A percentile compares a stretch with the other conserved stretches of the same genome.
These are phyloP conservation scores for Amaranthus cruentus DNA, from an alignment of 148 eudicot genomes.

Conservation along the genomic window DNA sequence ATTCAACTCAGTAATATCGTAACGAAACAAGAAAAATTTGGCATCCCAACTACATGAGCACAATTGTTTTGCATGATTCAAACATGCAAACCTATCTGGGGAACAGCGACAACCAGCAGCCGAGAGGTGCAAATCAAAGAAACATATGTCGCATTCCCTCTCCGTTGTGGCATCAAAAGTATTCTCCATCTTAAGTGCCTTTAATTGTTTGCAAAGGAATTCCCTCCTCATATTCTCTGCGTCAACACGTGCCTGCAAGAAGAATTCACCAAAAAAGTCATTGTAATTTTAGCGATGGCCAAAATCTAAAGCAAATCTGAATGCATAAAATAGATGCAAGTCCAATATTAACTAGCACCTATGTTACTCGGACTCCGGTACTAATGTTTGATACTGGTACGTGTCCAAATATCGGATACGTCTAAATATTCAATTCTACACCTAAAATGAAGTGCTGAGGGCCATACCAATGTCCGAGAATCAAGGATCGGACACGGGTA, in stretches of 20 bases:
- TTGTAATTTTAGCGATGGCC: not conserved
- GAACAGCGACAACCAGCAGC: conserved; percentile 94
- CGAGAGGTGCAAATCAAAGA: conserved; percentile 85
- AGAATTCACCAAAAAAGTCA: conserved; percentile 14
- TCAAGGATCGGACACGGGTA: too few species aligned
- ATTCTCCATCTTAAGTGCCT: conserved; percentile 75
- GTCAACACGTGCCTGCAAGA: conserved; percentile 69
- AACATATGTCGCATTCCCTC: conserved; percentile 90
- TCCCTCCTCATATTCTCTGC: conserved; percentile 75
- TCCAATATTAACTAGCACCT: not conserved
- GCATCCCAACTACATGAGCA: conserved; percentile 75
- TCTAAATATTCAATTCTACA: too few species aligned
- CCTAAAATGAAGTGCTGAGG: too few species aligned
- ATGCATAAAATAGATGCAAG: not conserved
- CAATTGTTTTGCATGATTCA: conserved; percentile 83
- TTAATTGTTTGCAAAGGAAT: conserved; percentile 65
- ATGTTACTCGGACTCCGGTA: too few species aligned
- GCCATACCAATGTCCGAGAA: too few species aligned
- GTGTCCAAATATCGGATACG: too few species aligned
- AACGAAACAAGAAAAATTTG: conserved; percentile 81
- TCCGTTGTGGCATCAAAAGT: conserved; percentile 77
- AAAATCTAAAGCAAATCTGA: not conserved
- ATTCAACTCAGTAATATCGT: conserved; percentile 65
- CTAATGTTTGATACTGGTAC: too few species aligned
- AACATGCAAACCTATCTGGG: conserved; percentile 75